Evolutionary conservation across 1,284 basidiomycete species (phyloP).

Genomic region (Calocybe gambosa): DNA sequence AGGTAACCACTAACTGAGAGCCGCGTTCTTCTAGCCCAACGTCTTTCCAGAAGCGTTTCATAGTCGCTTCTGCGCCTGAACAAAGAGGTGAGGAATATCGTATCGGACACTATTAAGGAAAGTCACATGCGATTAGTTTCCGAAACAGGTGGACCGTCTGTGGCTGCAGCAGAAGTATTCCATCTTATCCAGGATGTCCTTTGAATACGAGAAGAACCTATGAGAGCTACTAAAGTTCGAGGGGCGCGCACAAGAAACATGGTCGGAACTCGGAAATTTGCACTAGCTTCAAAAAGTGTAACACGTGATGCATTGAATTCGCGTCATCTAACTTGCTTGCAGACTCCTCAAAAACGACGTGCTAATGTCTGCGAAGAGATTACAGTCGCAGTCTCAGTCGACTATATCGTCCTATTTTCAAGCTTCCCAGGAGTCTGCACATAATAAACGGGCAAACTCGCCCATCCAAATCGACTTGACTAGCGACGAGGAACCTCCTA

Average conservation of each 20-base stretch:
- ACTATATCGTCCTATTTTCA: constrained; percentile 57
- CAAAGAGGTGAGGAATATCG: background rate
- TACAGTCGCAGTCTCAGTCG: constrained; percentile 27
- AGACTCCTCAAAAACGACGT: background rate
- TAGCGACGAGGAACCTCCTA: constrained; percentile 30
- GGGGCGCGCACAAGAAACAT: constrained; percentile 15
- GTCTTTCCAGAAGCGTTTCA: constrained; percentile 89
- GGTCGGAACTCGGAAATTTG: constrained; percentile 3
- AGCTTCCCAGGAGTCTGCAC: constrained; percentile 19
- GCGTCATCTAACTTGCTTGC: background rate
- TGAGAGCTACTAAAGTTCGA: constrained; percentile 8
- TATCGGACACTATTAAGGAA: background rate
- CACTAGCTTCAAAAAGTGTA: background rate
- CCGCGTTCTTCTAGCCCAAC: constrained; percentile 65
- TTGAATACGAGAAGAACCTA: constrained; percentile 4
- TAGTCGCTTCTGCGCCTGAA: constrained; percentile 77
- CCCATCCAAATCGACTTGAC: constrained; percentile 61
- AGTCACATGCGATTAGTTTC: constrained; percentile 49
- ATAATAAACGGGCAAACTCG: constrained; percentile 28
- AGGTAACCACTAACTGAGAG: constrained; percentile 60
- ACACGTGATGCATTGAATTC: constrained; percentile 17
- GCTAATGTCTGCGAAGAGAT: constrained; percentile 12
- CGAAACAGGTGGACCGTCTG: constrained; percentile 40
- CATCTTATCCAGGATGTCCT: constrained; percentile 17
- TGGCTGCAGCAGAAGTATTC: constrained; percentile 22